Evolutionary conservation across 179 eudicot genomes (phyloP), one percentile per base, ranked within the genome.

Genomic region (Kewa caespitosa): DNA sequence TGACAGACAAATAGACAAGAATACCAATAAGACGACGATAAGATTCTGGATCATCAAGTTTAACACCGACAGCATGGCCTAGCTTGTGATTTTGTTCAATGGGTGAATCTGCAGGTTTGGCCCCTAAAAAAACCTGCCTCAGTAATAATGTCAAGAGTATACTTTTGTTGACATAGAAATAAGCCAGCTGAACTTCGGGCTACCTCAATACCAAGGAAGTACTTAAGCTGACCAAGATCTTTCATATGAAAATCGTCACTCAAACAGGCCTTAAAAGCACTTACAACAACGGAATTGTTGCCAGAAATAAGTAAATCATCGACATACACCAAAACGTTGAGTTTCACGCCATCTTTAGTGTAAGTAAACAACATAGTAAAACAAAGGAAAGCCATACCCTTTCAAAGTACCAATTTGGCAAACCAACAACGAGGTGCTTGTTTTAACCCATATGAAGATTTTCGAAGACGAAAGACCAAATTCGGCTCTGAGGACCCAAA

Each of bases 381-480:
- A 64, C 17, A 33, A 25, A 33, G 23, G 18, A 14, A 70, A 70
- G 14, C 63, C 74, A 50, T 70, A 70, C 5, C 20, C 42, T n/a
- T 37, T 20, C 22, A 70, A 22, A 4, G 74, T 20, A 25, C 32
- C 1, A 70, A 22, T 18, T 70, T 70, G 8, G 74, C 63, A 52
- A 70, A 70, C 74, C 38, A 70, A 18, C 31, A 23, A 0, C 46
- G 43, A 9, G 74, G 62, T 8, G 74, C 62, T 12, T 70, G 63
- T 3, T 11, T 23, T 0, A 70, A 7, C 8, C 62, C 74, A 32
- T 70, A 70, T 4, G 54, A n/a, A 17, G 74, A 70, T 22, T 64
- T 64, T 3, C 42, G 42, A 18, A 64, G 68, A 4, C 68, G 68
- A 64, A 39, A 33, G 1, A 70, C 74, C 41, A 30, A 2, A 15